Evolutionary conservation across 2,329 filamentous ascomycete genomes (phyloP), one percentile per base, ranked within the genome.

Genomic region (Huntiella moniliformis): DNA sequence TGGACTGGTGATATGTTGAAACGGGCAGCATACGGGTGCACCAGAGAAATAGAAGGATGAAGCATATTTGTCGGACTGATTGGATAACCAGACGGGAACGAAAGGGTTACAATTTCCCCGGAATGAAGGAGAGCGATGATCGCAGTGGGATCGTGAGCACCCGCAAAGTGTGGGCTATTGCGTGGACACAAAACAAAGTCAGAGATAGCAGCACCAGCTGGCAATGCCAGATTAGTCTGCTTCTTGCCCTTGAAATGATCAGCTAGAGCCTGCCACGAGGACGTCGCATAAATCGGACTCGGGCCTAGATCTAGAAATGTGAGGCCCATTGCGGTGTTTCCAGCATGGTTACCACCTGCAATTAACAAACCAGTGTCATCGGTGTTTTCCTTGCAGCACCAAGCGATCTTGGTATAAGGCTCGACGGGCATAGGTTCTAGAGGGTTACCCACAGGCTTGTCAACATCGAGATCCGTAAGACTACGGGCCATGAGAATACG

Each of bases 41-140:
- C 80, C 51, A 95, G 82, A 1, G 82, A 82, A 39, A 95, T 64
- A 2, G 82, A 94, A 0, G 87, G 74, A 56, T 93, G 88, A 4
- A 98, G 70, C 61, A 94, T 84, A 55, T 95, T 94, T 3, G 87
- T 94, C 1, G 91, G 86, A 22, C 79, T 82, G 46, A 96, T 92
- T 1, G 85, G 81, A 59, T 87, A 82, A 22, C 91, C 91, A 41
- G 80, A 91, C 0, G 91, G 91, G 57, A 96, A 96, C 55, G 80
- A 93, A 58, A 96, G 65, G 0, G 88, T 93, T 44, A 92, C 70
- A 22, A 96, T 63, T 61, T 96, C 88, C 16, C 91, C 91, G 1
- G 86, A 94, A 1, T 80, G 77, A 3, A 96, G 66, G 5, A 92
- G 65, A 2, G 77, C 73, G 53, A 98, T 67, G 36, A 93, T 66